Evolutionary conservation across 306 rosid species (phyloP).

Genomic region (Fragaria nilgerrensis): DNA sequence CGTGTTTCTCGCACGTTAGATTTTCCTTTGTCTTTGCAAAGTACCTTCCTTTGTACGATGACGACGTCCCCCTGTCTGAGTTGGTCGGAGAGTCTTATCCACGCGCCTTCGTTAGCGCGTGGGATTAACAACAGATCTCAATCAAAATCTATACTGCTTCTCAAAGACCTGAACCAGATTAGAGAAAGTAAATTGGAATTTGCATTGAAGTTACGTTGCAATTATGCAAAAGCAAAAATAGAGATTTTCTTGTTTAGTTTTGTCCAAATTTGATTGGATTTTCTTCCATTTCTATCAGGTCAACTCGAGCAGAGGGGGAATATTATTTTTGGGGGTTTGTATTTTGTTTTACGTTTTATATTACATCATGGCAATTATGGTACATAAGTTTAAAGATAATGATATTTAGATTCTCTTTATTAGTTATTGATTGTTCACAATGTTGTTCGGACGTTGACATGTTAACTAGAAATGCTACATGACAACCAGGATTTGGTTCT

Average conservation of each 20-base stretch:
- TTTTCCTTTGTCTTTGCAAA: slow-evolving; percentile 1
- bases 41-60: slow-evolving; percentile 8
- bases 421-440: background rate
- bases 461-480: background rate
- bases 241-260: background rate
- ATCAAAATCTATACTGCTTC: background rate
- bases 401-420: background rate
- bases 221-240: slow-evolving; percentile 11
- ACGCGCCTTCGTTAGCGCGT: slow-evolving; percentile 2
- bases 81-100: background rate
- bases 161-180: background rate
- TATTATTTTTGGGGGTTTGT: background rate
- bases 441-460: slow-evolving; percentile 3
- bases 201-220: slow-evolving; percentile 12
- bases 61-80: background rate
- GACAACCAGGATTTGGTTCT: background rate
- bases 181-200: background rate
- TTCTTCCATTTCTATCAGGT: background rate
- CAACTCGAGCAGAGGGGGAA: slow-evolving; percentile 5
- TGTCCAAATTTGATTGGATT: slow-evolving; percentile 1
- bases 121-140: background rate
- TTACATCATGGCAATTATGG: background rate
- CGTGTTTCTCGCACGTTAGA: background rate
- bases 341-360: too few relatives aligned
- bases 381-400: background rate